phyloP scores from a whole-genome alignment of 2,329 filamentous ascomycete genomes.

The Pyricularia grisea region DNA sequence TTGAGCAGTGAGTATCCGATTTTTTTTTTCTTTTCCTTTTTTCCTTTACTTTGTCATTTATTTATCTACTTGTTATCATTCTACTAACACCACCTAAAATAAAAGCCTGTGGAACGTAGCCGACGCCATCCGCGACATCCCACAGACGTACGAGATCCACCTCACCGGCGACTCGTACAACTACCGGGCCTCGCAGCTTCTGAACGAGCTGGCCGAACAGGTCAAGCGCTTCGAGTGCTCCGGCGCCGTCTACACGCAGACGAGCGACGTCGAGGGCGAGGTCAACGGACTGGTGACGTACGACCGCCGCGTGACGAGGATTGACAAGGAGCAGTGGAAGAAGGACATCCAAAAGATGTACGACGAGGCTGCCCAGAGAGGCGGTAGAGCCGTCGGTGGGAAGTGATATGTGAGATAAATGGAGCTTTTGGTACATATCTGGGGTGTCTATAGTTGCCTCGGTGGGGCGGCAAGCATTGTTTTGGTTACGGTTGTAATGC shows the following conservation, averaged over 20 bases:
- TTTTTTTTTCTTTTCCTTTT: not conserved
- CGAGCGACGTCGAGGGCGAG: conserved; percentile 65
- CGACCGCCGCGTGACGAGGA: conserved; percentile 51
- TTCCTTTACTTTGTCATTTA: not conserved
- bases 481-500: no score
- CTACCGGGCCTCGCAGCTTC: conserved; percentile 51
- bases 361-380: conserved; percentile 33
- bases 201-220: conserved; percentile 52
- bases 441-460: not conserved
- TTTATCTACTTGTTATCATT: not conserved
- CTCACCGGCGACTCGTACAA: conserved; percentile 51
- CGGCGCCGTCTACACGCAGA: conserved; percentile 64
- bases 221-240: conserved; percentile 53
- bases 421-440: not conserved
- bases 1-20: conserved; percentile 41
- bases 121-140: conserved; percentile 47
- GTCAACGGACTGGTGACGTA: conserved; percentile 65
- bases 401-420: not conserved
- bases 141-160: conserved; percentile 60
- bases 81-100: conserved; percentile 1
- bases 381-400: not conserved
- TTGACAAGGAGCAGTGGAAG: conserved; percentile 49
- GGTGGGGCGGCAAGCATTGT: not conserved
- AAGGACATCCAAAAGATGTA: conserved; percentile 51
- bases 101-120: conserved; percentile 55